These are phyloP conservation scores for Pestalotiopsis sp. DNA, from an alignment of 2,329 filamentous ascomycete species.

Conservation along the genomic window DNA sequence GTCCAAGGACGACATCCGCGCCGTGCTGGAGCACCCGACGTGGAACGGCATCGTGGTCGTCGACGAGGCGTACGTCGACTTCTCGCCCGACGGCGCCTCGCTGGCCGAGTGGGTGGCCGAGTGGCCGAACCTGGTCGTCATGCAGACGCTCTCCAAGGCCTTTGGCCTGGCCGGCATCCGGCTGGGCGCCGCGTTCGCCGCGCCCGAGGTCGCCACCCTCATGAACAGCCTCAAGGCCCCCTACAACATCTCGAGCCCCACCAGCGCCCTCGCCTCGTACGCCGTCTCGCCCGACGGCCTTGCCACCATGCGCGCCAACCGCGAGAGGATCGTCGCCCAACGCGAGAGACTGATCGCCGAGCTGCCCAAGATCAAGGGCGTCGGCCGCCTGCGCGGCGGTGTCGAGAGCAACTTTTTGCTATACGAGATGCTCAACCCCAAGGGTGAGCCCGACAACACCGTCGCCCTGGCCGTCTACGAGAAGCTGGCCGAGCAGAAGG, in stretches of 20 bases:
- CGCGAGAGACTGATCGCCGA: constrained; percentile 75
- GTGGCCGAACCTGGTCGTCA: constrained; percentile 93
- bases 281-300: constrained; percentile 72
- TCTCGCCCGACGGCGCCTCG: constrained; percentile 76
- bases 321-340: constrained; percentile 72
- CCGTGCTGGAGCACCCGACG: constrained; percentile 79
- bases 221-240: constrained; percentile 94
- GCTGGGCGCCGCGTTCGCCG: constrained; percentile 82
- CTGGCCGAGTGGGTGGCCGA: constrained; percentile 90
- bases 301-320: constrained; percentile 71
- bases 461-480: constrained; percentile 82
- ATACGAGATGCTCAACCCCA: constrained; percentile 78
- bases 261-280: constrained; percentile 76
- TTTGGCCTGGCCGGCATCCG: constrained; percentile 95
- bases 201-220: constrained; percentile 72
- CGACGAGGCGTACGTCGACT: constrained; percentile 97
- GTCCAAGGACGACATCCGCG: constrained; percentile 71
- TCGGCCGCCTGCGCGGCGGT: constrained; percentile 82
- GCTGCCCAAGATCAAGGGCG: constrained; percentile 73
- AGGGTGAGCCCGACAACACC: constrained; percentile 77
- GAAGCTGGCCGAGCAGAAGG: constrained; percentile 78
- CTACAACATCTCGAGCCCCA: constrained; percentile 92
- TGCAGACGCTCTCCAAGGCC: constrained; percentile 98
- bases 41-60: constrained; percentile 93
- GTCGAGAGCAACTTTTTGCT: constrained; percentile 85